phyloP scores from a whole-genome alignment of 2,329 filamentous ascomycete genomes.

The Talaromyces verruculosus region DNA sequence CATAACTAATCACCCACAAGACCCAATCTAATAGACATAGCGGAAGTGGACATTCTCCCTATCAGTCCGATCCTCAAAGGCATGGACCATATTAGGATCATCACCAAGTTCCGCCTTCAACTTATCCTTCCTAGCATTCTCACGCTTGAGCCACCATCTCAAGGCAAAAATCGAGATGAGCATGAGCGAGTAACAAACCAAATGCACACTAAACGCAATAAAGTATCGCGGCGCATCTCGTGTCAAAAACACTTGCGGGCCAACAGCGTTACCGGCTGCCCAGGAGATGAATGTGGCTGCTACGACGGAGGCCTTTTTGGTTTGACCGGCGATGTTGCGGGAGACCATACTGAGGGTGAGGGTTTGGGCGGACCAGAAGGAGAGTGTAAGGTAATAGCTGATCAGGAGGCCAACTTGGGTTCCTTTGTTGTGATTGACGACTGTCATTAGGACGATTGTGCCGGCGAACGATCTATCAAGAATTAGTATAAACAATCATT shows the following conservation, averaged over 20 bases:
- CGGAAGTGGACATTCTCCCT: slow-evolving; percentile 61
- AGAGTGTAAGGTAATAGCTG: slow-evolving; percentile 73
- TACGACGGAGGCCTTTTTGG: slow-evolving; percentile 68
- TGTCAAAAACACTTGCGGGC: slow-evolving; percentile 64
- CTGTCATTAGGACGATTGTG: slow-evolving; percentile 70
- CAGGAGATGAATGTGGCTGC: slow-evolving; percentile 70
- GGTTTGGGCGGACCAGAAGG: slow-evolving; percentile 74
- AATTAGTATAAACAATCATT: neutral
- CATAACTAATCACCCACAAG: neutral
- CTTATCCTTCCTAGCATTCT: slow-evolving; percentile 61
- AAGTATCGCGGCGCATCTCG: slow-evolving; percentile 65
- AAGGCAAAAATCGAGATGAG: slow-evolving; percentile 59
- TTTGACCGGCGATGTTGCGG: slow-evolving; percentile 70
- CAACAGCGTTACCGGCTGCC: slow-evolving; percentile 66
- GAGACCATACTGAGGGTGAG: slow-evolving; percentile 66
- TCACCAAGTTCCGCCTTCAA: slow-evolving; percentile 42
- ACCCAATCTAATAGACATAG: slow-evolving; percentile 52
- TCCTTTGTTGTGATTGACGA: slow-evolving; percentile 57
- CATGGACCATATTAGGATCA: slow-evolving; percentile 50
- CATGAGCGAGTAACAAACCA: slow-evolving; percentile 66
- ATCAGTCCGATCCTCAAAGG: slow-evolving; percentile 65
- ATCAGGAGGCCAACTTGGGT: slow-evolving; percentile 68
- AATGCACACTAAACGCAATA: slow-evolving; percentile 67
- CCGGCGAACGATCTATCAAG: slow-evolving; percentile 62
- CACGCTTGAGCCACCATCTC: slow-evolving; percentile 56